Percentiles rank a stretch among this genome's conserved stretches.
Conservation (phyloP, 352 stramenopile species). For the Pythium biforme region DNA sequence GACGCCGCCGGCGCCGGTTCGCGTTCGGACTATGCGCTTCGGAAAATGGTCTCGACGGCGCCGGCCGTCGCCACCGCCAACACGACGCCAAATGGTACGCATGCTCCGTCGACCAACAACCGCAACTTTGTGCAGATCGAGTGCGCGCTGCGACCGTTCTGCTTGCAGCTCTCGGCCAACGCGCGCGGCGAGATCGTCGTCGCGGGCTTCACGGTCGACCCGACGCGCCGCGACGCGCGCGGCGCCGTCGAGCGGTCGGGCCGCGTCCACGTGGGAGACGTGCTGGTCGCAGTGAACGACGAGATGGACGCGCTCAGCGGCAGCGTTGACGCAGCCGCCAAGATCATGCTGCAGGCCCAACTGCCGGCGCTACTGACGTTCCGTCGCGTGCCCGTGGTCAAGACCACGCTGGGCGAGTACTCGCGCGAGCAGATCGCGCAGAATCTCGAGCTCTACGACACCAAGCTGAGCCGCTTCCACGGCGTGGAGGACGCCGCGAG, state of each 20-base stretch:
- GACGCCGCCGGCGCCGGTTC: not conserved
- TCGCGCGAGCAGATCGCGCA: constrained; percentile 46
- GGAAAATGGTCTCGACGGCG: constrained; percentile 14
- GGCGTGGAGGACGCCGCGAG: constrained; percentile 42
- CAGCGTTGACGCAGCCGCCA: constrained; percentile 43
- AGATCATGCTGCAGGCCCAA: constrained; percentile 34
- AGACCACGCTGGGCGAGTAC: constrained; percentile 62
- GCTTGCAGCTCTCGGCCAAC: constrained; percentile 43
- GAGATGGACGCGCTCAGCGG: constrained; percentile 37
- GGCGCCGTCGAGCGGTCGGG: constrained; percentile 43
- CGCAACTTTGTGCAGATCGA: constrained; percentile 45
- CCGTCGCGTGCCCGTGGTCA: constrained; percentile 39
- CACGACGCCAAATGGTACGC: not conserved
- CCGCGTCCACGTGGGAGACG: constrained; percentile 46
- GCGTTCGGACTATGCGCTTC: not conserved
- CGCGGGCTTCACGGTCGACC: constrained; percentile 39
- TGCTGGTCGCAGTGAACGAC: constrained; percentile 64
- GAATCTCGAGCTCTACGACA: constrained; percentile 48
- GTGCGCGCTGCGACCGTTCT: constrained; percentile 46
- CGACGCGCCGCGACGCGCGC: constrained; percentile 14
- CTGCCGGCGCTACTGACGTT: constrained; percentile 60
- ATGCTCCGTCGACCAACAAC: not conserved
- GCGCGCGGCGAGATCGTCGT: constrained; percentile 44
- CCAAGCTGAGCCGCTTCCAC: constrained; percentile 32
- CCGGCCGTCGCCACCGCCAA: not conserved